Conservation (phyloP, 169 alveolate species). For the Plasmodium falciparum region DNA sequence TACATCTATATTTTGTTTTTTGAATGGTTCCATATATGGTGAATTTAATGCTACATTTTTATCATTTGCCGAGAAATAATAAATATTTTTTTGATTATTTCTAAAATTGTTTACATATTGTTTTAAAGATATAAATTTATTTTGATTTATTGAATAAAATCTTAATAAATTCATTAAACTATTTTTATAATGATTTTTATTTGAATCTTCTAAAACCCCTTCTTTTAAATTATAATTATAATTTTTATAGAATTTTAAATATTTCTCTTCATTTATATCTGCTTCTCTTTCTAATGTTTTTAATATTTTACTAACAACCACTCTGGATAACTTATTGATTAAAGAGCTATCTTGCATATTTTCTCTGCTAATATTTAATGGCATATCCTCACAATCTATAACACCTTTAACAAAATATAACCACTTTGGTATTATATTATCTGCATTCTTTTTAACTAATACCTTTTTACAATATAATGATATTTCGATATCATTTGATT, state of each 20-base stretch:
- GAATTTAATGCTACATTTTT: slow-evolving; percentile 89
- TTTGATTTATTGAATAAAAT: slow-evolving; percentile 78
- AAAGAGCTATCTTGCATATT: slow-evolving; percentile 93
- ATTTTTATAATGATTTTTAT: slow-evolving; percentile 80
- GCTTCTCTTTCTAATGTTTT: slow-evolving; percentile 94
- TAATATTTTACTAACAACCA: slow-evolving; percentile 92
- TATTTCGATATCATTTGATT: slow-evolving; percentile 88
- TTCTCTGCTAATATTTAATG: slow-evolving; percentile 97
- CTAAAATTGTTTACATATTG: slow-evolving; percentile 84
- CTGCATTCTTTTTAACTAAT: slow-evolving; percentile 93
- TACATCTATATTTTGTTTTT: slow-evolving; percentile 85
- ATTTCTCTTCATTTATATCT: slow-evolving; percentile 87
- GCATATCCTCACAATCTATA: slow-evolving; percentile 98
- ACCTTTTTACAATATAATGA: slow-evolving; percentile 92
- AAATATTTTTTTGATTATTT: slow-evolving; percentile 89
- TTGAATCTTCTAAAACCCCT: slow-evolving; percentile 88
- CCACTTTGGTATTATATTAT: slow-evolving; percentile 95
- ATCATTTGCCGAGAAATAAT: slow-evolving; percentile 88
- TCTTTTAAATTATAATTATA: slow-evolving; percentile 90
- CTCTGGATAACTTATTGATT: slow-evolving; percentile 92
- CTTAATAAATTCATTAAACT: slow-evolving; percentile 75
- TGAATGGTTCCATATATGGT: slow-evolving; percentile 93
- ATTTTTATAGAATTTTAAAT: slow-evolving; percentile 87
- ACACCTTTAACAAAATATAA: slow-evolving; percentile 97
- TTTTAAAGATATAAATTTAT: slow-evolving; percentile 80